Base-by-base conservation (phyloP, 2,329 filamentous ascomycete genomes). In the Oidium heveae region DNA sequence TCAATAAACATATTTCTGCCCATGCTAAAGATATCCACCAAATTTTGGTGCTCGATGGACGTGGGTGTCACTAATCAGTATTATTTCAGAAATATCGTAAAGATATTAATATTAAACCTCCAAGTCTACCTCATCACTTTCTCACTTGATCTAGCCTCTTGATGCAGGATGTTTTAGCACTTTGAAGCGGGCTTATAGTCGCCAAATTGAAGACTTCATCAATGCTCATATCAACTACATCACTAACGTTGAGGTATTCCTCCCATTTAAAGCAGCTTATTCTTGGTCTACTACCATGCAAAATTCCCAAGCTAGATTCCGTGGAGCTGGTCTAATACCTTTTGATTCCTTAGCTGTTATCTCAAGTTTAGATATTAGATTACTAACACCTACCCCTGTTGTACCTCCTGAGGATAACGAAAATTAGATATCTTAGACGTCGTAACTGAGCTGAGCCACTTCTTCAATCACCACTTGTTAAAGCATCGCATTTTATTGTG, bases 71-170 rank as follows among this genome's bases (percentile, higher is more conserved):
- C 18, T n/a, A n/a, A n/a, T 44, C 2, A n/a, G 41, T 20, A 16
- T 15, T n/a, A 20, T n/a, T 44, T 20, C 13, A 44, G 15, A 46
- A 63, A 33, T 66, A 62, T 57, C 70, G 58, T 57, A 62, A 55
- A 53, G 56, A 63, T 20, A 57, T 68, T 52, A 65, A 68, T 49
- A 69, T 71, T 58, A 65, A 68, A 54, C 63, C 62, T 51, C 60
- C 57, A 47, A 33, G 57, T 20, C 28, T 54, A 32, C 37, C 22
- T 32, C 22, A 18, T n/a, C 28, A 54, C 12, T 54, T 39, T 43
- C 37, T 24, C 18, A 54, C 28, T 15, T 54, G 18, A 4, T 28
- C 28, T 32, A 54, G 36, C 50, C 50, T 15, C 33, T 53, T 20
- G 20, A 53, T 28, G 43, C 43, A 18, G 34, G 15, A 37, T 66